Percentiles rank a stretch among this genome's conserved stretches.
phyloP scores from a whole-genome alignment of 176 grass and related monocot species.

The Oryza punctata region DNA sequence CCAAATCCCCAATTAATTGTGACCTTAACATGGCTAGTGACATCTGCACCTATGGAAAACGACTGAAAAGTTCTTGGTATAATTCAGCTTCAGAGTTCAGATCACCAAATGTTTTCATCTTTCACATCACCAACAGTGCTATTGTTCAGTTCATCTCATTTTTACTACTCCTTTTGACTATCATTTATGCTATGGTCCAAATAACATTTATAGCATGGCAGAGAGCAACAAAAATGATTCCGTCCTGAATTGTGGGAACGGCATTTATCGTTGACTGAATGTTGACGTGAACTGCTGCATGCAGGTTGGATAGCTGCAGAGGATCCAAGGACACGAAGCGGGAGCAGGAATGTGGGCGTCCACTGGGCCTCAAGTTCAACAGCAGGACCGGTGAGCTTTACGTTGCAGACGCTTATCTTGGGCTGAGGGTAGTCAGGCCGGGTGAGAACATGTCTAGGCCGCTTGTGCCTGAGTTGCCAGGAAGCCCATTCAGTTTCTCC shows the following conservation, averaged over 20 bases:
- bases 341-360: slow-evolving; percentile 81
- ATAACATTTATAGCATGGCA: not conserved
- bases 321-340: slow-evolving; percentile 49
- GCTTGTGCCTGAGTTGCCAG: slow-evolving; percentile 34
- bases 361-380: slow-evolving; percentile 67
- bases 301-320: slow-evolving; percentile 61
- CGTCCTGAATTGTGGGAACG: not conserved
- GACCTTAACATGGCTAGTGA: not conserved
- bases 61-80: not conserved
- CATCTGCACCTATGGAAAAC: not conserved
- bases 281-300: slow-evolving; percentile 3
- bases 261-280: not conserved
- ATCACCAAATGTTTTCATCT: not conserved
- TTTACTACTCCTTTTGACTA: not conserved
- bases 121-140: not conserved
- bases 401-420: slow-evolving; percentile 74
- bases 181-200: not conserved
- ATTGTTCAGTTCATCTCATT: not conserved
- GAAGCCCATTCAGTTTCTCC: slow-evolving; percentile 47
- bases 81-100: not conserved
- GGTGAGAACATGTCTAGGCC: slow-evolving; percentile 37
- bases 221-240: not conserved
- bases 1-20: not conserved
- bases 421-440: slow-evolving; percentile 38
- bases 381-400: slow-evolving; percentile 41